Base-by-base conservation (phyloP, 345 rosid species). In the Citrus hindsii region DNA sequence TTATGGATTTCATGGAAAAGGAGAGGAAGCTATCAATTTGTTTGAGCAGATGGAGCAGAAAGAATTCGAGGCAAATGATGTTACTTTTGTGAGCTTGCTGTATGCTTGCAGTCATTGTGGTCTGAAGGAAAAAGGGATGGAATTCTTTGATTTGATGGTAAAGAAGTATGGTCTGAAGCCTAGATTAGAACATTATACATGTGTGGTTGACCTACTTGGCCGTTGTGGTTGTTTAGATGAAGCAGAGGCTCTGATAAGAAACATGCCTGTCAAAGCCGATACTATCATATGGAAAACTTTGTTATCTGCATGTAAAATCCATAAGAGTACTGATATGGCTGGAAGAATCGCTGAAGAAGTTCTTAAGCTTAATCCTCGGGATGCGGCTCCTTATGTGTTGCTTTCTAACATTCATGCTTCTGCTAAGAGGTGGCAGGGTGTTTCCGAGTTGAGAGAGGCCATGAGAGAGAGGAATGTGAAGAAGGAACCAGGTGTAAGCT, bases 31-130 rank as follows among this genome's bases (percentile, higher is more conserved):
- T 9, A 80, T 91, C 55, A 68, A 83, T 65, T 79, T 93, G 87
- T 93, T 91, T 83, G 82, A 84, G 63, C 78, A 58, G 59, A 93
- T 90, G 94, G 89, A 61, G 79, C 78, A 73, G 69, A 62, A 84
- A 73, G 77, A 81, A 18, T 32, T 86, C 69, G 89, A 77, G 82
- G 82, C 86, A 4, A 91, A 86, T 46, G 92, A 91, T 75, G 88
- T 91, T 10, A 84, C 94, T 38, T 91, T 93, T 84, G 83, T 93
- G 28, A 89, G 90, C 69, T 77, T 93, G 84, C 94, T 91, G 71
- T 91, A 91, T 75, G 92, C 97, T n/a, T 91, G 95, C 76, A 89
- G 95, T 81, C 97, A 91, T 78, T 84, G 88, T 79, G 95, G 97
- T 76, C 42, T 93, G 72, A 91, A 87, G 83, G 91, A 90, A 16